phyloP scores from a whole-genome alignment of 1,139 yeast genomes.

The Torulaspora globosa region DNA sequence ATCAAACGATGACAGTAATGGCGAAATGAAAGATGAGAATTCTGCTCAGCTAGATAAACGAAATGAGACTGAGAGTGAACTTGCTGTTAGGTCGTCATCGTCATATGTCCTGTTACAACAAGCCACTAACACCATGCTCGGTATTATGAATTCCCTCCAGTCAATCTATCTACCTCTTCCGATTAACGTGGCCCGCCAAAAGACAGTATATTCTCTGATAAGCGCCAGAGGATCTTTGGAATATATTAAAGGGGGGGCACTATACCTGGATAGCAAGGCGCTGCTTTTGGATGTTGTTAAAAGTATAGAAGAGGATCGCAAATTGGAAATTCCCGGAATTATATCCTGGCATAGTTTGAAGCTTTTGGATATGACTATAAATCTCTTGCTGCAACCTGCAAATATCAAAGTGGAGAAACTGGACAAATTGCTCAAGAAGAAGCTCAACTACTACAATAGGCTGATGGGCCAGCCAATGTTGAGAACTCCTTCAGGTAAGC shows the following conservation, averaged over 20 bases:
- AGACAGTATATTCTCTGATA: conserved; percentile 61
- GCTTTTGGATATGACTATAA: conserved; percentile 55
- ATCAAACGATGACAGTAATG: conserved; percentile 7
- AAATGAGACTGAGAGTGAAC: conserved; percentile 21
- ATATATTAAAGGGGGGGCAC: conserved; percentile 77
- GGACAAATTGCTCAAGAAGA: conserved; percentile 32
- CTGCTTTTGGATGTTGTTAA: conserved; percentile 49
- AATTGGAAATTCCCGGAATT: conserved; percentile 55
- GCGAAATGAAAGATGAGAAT: conserved; percentile 1
- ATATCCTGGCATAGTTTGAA: conserved; percentile 54
- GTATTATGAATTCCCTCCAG: conserved; percentile 48
- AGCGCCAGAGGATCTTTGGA: conserved; percentile 79
- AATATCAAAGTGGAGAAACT: conserved; percentile 29
- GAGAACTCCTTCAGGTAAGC: conserved; percentile 7
- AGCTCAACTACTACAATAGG: conserved; percentile 29
- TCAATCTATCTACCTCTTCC: conserved; percentile 60
- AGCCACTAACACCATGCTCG: conserved; percentile 63
- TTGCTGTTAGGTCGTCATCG: conserved; percentile 44
- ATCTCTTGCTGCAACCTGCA: conserved; percentile 43
- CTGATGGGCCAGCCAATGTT: conserved; percentile 27
- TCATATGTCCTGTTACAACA: conserved; percentile 71
- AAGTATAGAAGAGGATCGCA: conserved; percentile 49
- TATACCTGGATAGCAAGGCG: conserved; percentile 64
- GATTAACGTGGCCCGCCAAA: conserved; percentile 62
- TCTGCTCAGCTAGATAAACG: conserved; percentile 2